A percentile compares a stretch with the other conserved stretches of the same genome.
These are phyloP conservation scores for Vitis hybrid DNA, from an alignment of 177 flowering plant species.

Conservation along the genomic window DNA sequence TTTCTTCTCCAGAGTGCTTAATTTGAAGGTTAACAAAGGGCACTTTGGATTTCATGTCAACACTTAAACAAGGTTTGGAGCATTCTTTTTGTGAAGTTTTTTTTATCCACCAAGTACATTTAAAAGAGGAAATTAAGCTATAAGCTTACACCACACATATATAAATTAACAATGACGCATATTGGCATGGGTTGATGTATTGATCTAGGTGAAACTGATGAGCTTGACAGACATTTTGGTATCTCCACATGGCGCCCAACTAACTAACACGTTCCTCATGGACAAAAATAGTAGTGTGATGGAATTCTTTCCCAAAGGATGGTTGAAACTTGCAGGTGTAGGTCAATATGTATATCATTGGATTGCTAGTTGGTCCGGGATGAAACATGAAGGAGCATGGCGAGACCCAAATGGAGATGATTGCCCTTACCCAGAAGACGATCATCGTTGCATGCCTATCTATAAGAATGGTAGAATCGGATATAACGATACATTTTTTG, in stretches of 20 bases:
- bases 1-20: too few species aligned
- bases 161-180: too few species aligned
- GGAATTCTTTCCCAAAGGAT: slow-evolving; percentile 40
- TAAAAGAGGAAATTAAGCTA: too few species aligned
- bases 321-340: slow-evolving; percentile 30
- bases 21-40: too few species aligned
- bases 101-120: too few species aligned
- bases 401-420: slow-evolving; percentile 23
- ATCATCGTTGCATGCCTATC: slow-evolving; percentile 12
- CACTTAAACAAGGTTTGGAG: too few species aligned
- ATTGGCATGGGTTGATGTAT: neutral
- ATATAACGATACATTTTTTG: slow-evolving; percentile 25
- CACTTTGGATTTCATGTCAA: too few species aligned
- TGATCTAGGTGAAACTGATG: slow-evolving; percentile 19
- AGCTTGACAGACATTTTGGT: slow-evolving; percentile 25
- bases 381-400: slow-evolving; percentile 29
- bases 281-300: slow-evolving; percentile 29
- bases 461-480: slow-evolving; percentile 27
- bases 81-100: too few species aligned
- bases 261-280: slow-evolving; percentile 35
- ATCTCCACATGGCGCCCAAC: slow-evolving; percentile 29
- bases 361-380: slow-evolving; percentile 26
- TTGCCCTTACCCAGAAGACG: slow-evolving; percentile 16
- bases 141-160: too few species aligned
- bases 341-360: slow-evolving; percentile 30